Base-by-base conservation (phyloP, 176 grass and related monocot genomes). In the Puya raimondii region DNA sequence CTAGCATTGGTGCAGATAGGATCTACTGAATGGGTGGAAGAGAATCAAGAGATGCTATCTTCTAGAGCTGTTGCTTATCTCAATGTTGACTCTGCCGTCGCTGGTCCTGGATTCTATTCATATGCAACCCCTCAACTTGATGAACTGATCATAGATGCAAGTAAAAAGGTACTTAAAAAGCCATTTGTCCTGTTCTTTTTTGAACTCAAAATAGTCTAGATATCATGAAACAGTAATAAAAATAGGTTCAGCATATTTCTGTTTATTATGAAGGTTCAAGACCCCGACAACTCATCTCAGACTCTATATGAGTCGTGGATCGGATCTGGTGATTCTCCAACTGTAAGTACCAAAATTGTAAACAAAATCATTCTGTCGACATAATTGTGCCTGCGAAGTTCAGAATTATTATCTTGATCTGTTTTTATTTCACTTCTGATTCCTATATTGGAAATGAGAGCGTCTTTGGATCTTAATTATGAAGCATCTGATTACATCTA, bases 21-120 rank as follows among this genome's bases (percentile, higher is more conserved):
- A 68, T 97, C 93, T 3, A 97, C 89, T 63, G 93, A 92, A 81
- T 97, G 93, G 93, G 93, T 97, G 57, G 93, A 97, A 81, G 89
- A 92, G 83, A 97, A 97, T 72, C 64, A 21, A 73, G 86, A 92
- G 65, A 65, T 92, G 70, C 69, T 97, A 63, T 73, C 84, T 54
- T 79, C 79, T 3, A 77, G 77, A 51, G 89, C 89, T 67, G 84
- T 92, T 80, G 89, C 89, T 21, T 96, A 96, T 83, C 74, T 92
- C 49, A 97, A 97, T 66, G 59, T 90, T 73, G 93, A 97, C 10
- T 71, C 61, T 68, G 78, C 86, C 9, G 86, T 87, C 15, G 18
- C 69, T 48, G 89, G 84, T n/a, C 74, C 74, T 14, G 73, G 75
- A 72, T 92, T 87, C 71, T 67, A 50, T 15, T 79, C 89, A 13